Conservation (phyloP, 176 grass and related monocot genomes). For the Otatea glauca region DNA sequence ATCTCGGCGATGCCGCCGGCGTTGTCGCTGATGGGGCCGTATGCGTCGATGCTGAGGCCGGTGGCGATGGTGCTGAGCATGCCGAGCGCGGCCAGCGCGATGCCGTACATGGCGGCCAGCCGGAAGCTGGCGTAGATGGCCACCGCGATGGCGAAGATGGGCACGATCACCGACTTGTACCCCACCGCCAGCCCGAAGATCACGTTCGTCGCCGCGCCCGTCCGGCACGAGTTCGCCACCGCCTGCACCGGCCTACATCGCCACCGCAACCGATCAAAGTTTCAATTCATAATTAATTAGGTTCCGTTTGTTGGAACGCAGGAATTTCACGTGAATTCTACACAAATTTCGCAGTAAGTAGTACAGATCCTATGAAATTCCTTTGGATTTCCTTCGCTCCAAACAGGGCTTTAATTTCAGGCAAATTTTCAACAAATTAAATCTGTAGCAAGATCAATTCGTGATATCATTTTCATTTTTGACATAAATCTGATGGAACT, state of each 20-base stretch:
- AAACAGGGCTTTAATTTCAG: background rate
- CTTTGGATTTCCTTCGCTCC: no score
- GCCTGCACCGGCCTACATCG: slow-evolving; percentile 55
- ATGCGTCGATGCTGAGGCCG: slow-evolving; percentile 71
- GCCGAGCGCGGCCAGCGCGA: slow-evolving; percentile 72
- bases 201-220: slow-evolving; percentile 85
- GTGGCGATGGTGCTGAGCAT: slow-evolving; percentile 91
- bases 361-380: no score
- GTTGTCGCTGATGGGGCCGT: slow-evolving; percentile 85
- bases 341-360: no score
- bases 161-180: slow-evolving; percentile 83
- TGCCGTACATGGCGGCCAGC: slow-evolving; percentile 74
- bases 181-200: slow-evolving; percentile 82
- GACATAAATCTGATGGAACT: no score
- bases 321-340: no score
- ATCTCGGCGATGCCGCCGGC: slow-evolving; percentile 90
- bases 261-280: background rate
- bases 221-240: slow-evolving; percentile 71
- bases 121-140: slow-evolving; percentile 67
- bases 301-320: no score
- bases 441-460: background rate
- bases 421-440: background rate
- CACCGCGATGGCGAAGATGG: slow-evolving; percentile 57
- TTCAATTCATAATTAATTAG: background rate
- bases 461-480: background rate